A percentile compares a stretch with the other conserved stretches of the same genome.
phyloP scores from a whole-genome alignment of 495 filamentous ascomycete genomes.

The Aspergillus heteromorphus region DNA sequence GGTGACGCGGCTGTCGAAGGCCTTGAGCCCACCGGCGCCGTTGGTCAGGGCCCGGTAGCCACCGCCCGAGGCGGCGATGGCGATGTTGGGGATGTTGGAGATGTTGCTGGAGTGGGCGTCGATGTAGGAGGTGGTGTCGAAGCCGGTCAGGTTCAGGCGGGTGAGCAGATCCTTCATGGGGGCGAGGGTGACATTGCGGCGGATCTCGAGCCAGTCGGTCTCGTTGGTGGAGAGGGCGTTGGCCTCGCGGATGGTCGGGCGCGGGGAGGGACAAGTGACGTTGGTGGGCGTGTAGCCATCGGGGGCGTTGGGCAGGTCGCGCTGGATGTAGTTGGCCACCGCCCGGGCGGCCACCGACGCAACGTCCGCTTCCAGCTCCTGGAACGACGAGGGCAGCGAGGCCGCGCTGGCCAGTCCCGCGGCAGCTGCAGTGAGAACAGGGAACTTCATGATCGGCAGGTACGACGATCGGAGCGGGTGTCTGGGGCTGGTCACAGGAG shows the following conservation, averaged over 20 bases:
- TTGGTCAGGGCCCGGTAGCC: conserved; percentile 83
- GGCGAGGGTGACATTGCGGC: conserved; percentile 50
- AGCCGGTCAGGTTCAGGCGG: conserved; percentile 61
- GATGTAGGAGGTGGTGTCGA: conserved; percentile 72
- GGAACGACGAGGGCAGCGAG: not conserved
- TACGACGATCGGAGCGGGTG: not conserved
- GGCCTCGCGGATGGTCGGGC: conserved; percentile 49
- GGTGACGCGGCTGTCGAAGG: conserved; percentile 69
- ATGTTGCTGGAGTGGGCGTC: conserved; percentile 45
- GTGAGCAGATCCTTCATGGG: conserved; percentile 65
- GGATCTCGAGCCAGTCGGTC: conserved; percentile 56
- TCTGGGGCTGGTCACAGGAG: not conserved
- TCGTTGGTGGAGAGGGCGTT: conserved; percentile 56
- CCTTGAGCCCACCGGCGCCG: conserved; percentile 74
- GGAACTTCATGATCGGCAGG: conserved; percentile 9
- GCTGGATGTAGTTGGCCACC: too few relatives aligned
- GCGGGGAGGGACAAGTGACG: conserved; percentile 30
- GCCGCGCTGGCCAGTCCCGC: conserved; percentile 8
- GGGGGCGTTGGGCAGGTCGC: conserved; percentile 34
- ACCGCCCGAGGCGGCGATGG: conserved; percentile 52
- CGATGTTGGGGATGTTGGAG: conserved; percentile 56
- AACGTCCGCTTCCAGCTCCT: not conserved
- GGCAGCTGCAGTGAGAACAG: not conserved
- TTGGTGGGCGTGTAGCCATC: conserved; percentile 34
- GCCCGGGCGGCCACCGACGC: not conserved